Evolutionary conservation across 805 yeast species (phyloP), one percentile per base, ranked within the genome.

Genomic region (Citeromyces matritensis): DNA sequence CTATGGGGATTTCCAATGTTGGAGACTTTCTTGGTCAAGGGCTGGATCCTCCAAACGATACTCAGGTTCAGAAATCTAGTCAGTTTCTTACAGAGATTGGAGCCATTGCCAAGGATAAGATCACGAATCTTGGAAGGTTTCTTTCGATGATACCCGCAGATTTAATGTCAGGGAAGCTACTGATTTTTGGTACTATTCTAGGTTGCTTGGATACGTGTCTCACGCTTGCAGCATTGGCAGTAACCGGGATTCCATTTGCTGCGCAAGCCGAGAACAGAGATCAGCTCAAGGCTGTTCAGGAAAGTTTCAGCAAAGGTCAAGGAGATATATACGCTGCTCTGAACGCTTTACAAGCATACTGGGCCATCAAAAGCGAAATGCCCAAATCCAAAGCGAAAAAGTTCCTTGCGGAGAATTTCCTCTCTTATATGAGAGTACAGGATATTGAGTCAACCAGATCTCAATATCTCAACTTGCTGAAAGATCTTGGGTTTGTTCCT

Each of bases 91-190:
- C 59, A 6, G 77, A 80, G 27, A 65, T 82, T 29, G 96, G 96
- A 1, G 84, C 94, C 3, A 47, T 91, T 30, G 53, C 53, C 12
- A 55, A 53, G 9, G 53, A 48, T 12, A 55, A 46, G 3, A 57
- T 86, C 25, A 78, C 97, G 0, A 71, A 82, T 35, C 55, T 88
- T 29, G 98, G 98, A 13, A 65, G 59, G 27, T 84, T 77, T 43
- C 59, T 88, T 24, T 77, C 95, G 0, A 59, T 77, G 44, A 58
- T 88, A 37, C 98, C 98, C 1, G 73, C 81, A 1, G 97, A 88
- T 48, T 67, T 88, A 28, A 76, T 71, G 37, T 78, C 84, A 30
- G 95, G 94, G 6, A 88, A 88, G 43, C 52, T 86, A 32, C 55
- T 88, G 24, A 71, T 86, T 11, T 68, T 73, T 37, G 85, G 94